A percentile compares a stretch with the other conserved stretches of the same genome.
These are phyloP conservation scores for Passiflora organensis DNA, from an alignment of 345 rosid species.

Conservation along the genomic window DNA sequence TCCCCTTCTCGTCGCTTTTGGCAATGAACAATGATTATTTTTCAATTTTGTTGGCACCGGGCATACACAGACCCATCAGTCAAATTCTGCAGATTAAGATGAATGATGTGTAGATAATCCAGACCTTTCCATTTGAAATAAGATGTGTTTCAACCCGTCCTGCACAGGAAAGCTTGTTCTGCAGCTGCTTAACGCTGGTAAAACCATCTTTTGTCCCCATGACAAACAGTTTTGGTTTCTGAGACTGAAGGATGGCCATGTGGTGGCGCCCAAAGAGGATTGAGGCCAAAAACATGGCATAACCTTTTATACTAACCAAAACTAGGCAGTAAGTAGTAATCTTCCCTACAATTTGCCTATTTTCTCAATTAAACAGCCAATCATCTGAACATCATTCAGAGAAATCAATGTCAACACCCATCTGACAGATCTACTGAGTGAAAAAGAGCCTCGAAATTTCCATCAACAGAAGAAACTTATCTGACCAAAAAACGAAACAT, in stretches of 20 bases:
- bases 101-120: conserved; percentile 67
- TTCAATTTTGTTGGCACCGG: no score
- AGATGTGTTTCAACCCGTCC: conserved; percentile 69
- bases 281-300: conserved; percentile 72
- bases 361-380: neutral
- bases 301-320: conserved; percentile 89
- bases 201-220: conserved; percentile 95
- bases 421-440: conserved; percentile 28
- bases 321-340: conserved; percentile 90
- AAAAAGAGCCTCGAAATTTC: no score
- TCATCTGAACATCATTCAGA: neutral
- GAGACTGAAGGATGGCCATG: conserved; percentile 63
- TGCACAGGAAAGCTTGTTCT: conserved; percentile 66
- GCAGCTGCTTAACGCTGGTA: conserved; percentile 78
- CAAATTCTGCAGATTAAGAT: no score
- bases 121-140: conserved; percentile 94
- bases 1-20: no score
- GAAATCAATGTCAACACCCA: conserved; percentile 9
- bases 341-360: conserved; percentile 42
- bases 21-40: no score
- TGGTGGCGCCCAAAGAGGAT: conserved; percentile 85
- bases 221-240: conserved; percentile 79
- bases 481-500: neutral
- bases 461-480: conserved; percentile 5
- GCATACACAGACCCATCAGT: no score